Conservation (phyloP, 2,329 filamentous ascomycete species). For the Macrophomina pseudophaseolina region DNA sequence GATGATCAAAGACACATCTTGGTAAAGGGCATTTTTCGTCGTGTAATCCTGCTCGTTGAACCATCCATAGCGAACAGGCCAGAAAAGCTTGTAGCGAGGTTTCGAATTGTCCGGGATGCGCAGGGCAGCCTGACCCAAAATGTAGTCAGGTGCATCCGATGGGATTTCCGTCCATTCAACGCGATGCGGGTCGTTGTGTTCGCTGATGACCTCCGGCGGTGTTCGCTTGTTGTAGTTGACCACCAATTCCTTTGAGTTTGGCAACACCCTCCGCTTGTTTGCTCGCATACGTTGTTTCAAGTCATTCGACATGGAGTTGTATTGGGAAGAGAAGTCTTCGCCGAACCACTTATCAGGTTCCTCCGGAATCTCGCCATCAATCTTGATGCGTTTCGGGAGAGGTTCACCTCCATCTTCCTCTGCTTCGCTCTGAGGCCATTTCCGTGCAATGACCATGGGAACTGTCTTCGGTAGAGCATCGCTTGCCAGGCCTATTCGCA, state of each 20-base stretch:
- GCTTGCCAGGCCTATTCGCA: conserved; percentile 92
- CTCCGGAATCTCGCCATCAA: conserved; percentile 65
- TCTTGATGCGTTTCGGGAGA: conserved; percentile 68
- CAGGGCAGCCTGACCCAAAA: conserved; percentile 81
- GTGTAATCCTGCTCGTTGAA: conserved; percentile 90
- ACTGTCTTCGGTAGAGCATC: conserved; percentile 94
- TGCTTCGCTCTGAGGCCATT: conserved; percentile 77
- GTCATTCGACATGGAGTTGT: conserved; percentile 81
- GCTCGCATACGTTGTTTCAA: conserved; percentile 88
- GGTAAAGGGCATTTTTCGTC: conserved; percentile 77
- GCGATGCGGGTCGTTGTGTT: conserved; percentile 92
- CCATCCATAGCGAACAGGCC: conserved; percentile 86
- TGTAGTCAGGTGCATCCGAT: conserved; percentile 71
- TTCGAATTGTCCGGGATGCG: conserved; percentile 88
- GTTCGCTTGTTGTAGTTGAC: conserved; percentile 90
- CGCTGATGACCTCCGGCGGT: conserved; percentile 82
- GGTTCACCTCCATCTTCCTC: conserved; percentile 83
- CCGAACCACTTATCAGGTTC: conserved; percentile 82
- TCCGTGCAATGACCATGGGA: conserved; percentile 88
- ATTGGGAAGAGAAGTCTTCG: conserved; percentile 70
- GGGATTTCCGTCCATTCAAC: conserved; percentile 93
- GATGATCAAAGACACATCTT: conserved; percentile 86
- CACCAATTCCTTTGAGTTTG: conserved; percentile 96
- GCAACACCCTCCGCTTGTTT: conserved; percentile 92
- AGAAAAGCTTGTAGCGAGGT: conserved; percentile 89